These are phyloP conservation scores for Xylaria sp. DNA, from an alignment of 2,329 filamentous ascomycete species.

Conservation along the genomic window DNA sequence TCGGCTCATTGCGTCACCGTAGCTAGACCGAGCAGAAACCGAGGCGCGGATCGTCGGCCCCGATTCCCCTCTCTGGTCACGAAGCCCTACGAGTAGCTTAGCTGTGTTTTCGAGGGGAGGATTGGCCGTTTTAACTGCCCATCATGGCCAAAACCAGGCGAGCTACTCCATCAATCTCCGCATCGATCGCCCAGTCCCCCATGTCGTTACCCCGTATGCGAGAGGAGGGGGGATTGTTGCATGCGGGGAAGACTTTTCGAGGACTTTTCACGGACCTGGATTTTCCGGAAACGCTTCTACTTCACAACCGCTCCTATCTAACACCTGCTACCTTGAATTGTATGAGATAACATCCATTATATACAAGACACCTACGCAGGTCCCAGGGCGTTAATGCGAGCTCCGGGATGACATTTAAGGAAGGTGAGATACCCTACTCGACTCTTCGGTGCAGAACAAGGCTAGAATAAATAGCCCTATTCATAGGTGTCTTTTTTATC, in stretches of 20 bases:
- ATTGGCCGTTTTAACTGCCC: constrained; percentile 11
- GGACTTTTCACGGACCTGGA: constrained; percentile 17
- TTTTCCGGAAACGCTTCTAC: constrained; percentile 21
- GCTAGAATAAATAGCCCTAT: neutral
- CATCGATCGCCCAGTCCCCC: constrained; percentile 19
- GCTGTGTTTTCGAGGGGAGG: constrained; percentile 14
- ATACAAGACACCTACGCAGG: neutral
- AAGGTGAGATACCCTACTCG: neutral
- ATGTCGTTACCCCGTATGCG: constrained; percentile 19
- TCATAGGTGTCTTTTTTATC: neutral
- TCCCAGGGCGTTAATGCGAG: neutral
- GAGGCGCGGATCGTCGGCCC: constrained; percentile 24
- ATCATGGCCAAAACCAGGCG: constrained; percentile 19
- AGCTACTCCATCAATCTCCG: constrained; percentile 38
- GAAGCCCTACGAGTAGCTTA: constrained; percentile 6
- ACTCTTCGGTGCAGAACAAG: neutral
- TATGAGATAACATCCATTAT: neutral
- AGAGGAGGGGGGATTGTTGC: constrained; percentile 25
- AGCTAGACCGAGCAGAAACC: constrained; percentile 19
- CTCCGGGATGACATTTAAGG: neutral
- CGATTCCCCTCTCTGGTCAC: constrained; percentile 22
- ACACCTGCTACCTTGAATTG: neutral
- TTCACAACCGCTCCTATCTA: constrained; percentile 16
- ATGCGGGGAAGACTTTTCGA: constrained; percentile 35
- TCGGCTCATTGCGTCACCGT: constrained; percentile 33